phyloP scores from a whole-genome alignment of 768 basidiomycete species.

The Termitomyces sp. region DNA sequence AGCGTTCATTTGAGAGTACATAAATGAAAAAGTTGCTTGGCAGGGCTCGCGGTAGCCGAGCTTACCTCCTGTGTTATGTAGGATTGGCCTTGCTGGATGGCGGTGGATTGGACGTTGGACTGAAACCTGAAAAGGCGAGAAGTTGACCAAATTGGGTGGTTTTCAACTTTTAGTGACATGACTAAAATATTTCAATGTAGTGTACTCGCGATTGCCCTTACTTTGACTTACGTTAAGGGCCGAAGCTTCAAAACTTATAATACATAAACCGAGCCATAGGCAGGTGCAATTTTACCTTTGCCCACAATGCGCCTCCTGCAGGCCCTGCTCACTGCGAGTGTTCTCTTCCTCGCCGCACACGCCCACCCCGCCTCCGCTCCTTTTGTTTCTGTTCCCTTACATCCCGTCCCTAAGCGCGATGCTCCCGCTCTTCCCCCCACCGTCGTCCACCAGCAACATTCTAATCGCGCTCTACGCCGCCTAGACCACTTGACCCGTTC shows the following conservation, averaged over 20 bases:
- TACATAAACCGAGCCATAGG: background rate
- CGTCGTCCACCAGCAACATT: constrained; percentile 50
- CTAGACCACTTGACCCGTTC: constrained; percentile 57
- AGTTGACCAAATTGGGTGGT: background rate
- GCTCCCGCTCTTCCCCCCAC: constrained; percentile 8
- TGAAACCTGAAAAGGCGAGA: background rate
- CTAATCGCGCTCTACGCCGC: constrained; percentile 50
- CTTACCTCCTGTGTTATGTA: background rate
- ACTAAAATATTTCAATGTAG: too few relatives aligned
- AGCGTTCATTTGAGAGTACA: background rate
- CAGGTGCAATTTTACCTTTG: background rate
- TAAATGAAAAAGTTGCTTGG: background rate
- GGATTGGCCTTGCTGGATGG: background rate
- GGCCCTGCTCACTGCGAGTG: constrained; percentile 2
- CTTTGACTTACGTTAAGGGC: background rate
- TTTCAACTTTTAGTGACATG: too few relatives aligned
- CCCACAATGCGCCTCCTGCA: constrained; percentile 11
- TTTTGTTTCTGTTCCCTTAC: constrained; percentile 19
- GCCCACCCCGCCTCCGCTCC: constrained; percentile 8
- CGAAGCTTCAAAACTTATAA: too few relatives aligned
- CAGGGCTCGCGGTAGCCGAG: background rate
- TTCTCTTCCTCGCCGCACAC: constrained; percentile 1
- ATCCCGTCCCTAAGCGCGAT: constrained; percentile 3
- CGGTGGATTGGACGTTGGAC: background rate
- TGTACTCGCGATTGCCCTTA: background rate